Evolutionary conservation across 2,329 filamentous ascomycete genomes (phyloP), one percentile per base, ranked within the genome.

Genomic region (Epichloe sp.): DNA sequence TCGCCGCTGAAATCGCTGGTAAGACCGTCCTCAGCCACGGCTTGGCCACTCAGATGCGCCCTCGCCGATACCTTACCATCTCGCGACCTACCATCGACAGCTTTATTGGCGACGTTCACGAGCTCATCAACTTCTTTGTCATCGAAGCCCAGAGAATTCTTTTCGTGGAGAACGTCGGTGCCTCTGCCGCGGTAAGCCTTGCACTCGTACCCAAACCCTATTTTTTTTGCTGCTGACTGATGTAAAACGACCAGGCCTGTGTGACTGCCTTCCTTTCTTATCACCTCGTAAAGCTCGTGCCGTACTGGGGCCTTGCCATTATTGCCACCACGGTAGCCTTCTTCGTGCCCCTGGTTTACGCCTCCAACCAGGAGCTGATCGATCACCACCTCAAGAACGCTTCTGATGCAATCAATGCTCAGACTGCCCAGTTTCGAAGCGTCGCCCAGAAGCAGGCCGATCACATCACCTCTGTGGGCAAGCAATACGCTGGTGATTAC

Each of bases 81-180:
- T 76, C 82, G 10, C 75, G 77, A 57, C 77, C 82, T 58, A 80
- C 78, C 6, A 66, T 85, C 40, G 78, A 85, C 59, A 65, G 68
- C 52, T 58, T 82, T 56, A 76, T 83, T 58, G 79, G 78, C 52
- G 82, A 85, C 57, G 70, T 81, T 41, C 78, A 84, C 61, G 82
- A 85, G 67, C 74, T 86, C 53, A 66, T 82, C 68, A 86, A 86
- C 74, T 86, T 86, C 66, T 81, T 85, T 59, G 73, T 84, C 54
- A 83, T 86, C 52, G 83, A 86, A 70, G 71, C 75, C 48, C 83
- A 86, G 71, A 76, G 82, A 55, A 78, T 86, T 57, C 62, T 85
- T 52, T 86, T 81, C 57, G 82, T 76, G 43, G 83, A 86, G 74
- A 86, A 85, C 59, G 65, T 85, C 52, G 66, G 69, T 55, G 76